Conservation (phyloP, 768 basidiomycete species). For the Tulasnella sp. region DNA sequence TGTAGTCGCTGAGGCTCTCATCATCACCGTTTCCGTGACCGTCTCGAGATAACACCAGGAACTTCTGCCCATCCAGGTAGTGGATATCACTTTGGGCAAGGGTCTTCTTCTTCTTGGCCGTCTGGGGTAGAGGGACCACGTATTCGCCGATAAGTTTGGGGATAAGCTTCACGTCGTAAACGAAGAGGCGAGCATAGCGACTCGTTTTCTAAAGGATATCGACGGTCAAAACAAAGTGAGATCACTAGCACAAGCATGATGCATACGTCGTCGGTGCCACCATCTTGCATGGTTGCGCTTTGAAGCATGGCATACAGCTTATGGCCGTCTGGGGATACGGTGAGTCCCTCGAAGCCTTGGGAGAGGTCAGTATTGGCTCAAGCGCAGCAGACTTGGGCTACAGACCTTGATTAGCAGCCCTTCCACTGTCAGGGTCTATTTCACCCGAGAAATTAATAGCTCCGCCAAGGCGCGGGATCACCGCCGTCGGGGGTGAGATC, state of each 20-base stretch:
- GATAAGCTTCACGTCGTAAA: constrained; percentile 46
- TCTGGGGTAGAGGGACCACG: constrained; percentile 57
- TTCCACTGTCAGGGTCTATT: constrained; percentile 50
- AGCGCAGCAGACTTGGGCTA: neutral
- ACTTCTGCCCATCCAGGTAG: constrained; percentile 52
- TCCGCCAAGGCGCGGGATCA: constrained; percentile 49
- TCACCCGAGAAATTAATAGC: constrained; percentile 53
- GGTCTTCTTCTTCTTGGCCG: constrained; percentile 48
- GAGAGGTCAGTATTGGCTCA: neutral
- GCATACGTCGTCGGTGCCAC: constrained; percentile 37
- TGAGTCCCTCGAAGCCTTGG: constrained; percentile 57
- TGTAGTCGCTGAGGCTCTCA: constrained; percentile 51
- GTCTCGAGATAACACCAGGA: constrained; percentile 59
- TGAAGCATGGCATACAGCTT: constrained; percentile 62
- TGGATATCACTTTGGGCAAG: constrained; percentile 55
- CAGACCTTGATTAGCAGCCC: constrained; percentile 54
- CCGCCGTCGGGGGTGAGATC: constrained; percentile 57
- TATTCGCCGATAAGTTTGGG: constrained; percentile 54
- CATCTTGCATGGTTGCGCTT: constrained; percentile 60
- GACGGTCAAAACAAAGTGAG: neutral
- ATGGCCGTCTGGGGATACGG: constrained; percentile 47
- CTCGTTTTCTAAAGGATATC: neutral
- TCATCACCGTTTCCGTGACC: constrained; percentile 57
- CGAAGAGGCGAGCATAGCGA: constrained; percentile 52
- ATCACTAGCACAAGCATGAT: no score